Percentiles rank a stretch among this genome's conserved stretches.
Evolutionary conservation across 768 basidiomycete species (phyloP).

Genomic region (Exsudoporus frostii): DNA sequence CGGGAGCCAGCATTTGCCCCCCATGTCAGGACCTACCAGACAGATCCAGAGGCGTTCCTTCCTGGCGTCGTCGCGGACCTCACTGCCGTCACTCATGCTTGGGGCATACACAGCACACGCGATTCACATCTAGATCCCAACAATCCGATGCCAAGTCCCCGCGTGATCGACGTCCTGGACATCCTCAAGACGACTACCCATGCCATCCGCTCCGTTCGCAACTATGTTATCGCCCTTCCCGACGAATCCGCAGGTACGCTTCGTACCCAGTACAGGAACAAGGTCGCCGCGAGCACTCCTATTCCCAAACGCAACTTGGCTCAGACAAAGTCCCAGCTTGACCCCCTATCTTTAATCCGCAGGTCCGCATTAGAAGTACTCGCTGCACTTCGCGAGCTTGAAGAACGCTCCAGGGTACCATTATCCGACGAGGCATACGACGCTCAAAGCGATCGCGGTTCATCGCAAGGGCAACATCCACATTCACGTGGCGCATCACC

Average conservation of each 20-base stretch:
- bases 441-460: constrained; percentile 66
- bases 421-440: constrained; percentile 82
- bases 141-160: constrained; percentile 8
- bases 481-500: constrained; percentile 48
- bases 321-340: constrained; percentile 38
- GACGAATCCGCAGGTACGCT: constrained; percentile 63
- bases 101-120: constrained; percentile 45
- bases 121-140: constrained; percentile 14
- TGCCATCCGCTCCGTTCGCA: constrained; percentile 78
- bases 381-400: constrained; percentile 71
- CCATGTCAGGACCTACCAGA: constrained; percentile 62
- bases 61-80: constrained; percentile 79
- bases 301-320: constrained; percentile 35
- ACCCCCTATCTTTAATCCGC: constrained; percentile 69
- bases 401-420: constrained; percentile 74
- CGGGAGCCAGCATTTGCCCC: constrained; percentile 46
- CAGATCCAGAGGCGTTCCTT: constrained; percentile 73
- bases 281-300: constrained; percentile 34
- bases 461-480: constrained; percentile 33
- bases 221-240: constrained; percentile 79
- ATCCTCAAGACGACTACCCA: constrained; percentile 76
- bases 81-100: constrained; percentile 55
- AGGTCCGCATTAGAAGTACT: constrained; percentile 83
- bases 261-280: constrained; percentile 57
- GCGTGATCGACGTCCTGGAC: constrained; percentile 57